A percentile compares a stretch with the other conserved stretches of the same genome.
These are phyloP conservation scores for Aurantiochytrium sp. DNA, from an alignment of 108 stramenopile genomes.

Conservation along the genomic window DNA sequence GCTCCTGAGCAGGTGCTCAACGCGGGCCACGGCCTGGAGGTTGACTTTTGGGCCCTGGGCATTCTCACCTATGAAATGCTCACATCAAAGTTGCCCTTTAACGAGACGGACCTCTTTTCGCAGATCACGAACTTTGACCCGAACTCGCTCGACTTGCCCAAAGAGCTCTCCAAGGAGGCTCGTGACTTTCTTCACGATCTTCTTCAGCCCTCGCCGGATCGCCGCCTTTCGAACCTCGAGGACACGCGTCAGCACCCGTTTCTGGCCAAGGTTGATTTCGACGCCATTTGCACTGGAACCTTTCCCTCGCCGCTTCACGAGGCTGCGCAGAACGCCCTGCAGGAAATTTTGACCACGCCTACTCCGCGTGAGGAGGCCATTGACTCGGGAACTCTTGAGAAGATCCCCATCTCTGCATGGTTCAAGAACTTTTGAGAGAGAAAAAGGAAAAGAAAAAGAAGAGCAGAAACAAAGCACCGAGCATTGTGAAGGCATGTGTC, in stretches of 20 bases:
- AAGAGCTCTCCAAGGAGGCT: background rate
- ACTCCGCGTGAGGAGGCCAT: background rate
- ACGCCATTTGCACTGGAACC: background rate
- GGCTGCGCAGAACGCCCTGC: background rate
- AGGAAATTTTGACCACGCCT: background rate
- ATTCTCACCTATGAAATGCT: slow-evolving; percentile 95
- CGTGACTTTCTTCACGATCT: background rate
- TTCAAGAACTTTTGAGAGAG: background rate
- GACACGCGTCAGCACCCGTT: background rate
- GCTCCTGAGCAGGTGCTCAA: slow-evolving; percentile 74
- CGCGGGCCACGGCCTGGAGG: slow-evolving; percentile 74
- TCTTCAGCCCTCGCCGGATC: background rate
- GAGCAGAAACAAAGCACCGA: too few species aligned
- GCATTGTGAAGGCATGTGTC: too few species aligned
- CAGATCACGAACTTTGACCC: background rate
- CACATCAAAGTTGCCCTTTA: slow-evolving; percentile 62
- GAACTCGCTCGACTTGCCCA: background rate
- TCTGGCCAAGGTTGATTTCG: background rate
- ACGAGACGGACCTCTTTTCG: slow-evolving; percentile 31
- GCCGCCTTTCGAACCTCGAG: background rate
- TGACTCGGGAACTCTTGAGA: background rate
- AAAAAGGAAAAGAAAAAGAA: too few species aligned
- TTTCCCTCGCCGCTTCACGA: background rate
- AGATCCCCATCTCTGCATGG: background rate
- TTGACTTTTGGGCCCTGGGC: slow-evolving; percentile 97